phyloP scores from a whole-genome alignment of 2,329 filamentous ascomycete genomes.

The Berkeleyomyces rouxiae region DNA sequence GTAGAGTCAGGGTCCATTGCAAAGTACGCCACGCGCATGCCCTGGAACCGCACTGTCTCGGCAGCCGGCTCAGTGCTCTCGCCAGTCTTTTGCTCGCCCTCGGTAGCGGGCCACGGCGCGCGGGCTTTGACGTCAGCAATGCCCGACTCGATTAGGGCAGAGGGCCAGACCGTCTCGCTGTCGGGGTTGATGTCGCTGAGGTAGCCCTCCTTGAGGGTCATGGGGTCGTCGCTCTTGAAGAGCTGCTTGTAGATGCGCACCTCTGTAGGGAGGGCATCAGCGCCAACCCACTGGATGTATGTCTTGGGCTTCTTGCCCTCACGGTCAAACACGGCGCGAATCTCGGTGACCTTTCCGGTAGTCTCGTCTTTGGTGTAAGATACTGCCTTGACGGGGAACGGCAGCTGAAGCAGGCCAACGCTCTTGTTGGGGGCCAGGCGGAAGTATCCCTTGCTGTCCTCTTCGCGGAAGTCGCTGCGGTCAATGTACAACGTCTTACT shows the following conservation, averaged over 20 bases:
- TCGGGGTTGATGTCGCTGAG: slow-evolving; percentile 70
- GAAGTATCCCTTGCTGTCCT: slow-evolving; percentile 62
- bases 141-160: slow-evolving; percentile 69
- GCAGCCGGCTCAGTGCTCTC: slow-evolving; percentile 37
- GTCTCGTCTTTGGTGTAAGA: slow-evolving; percentile 51
- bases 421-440: slow-evolving; percentile 61
- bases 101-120: slow-evolving; percentile 69
- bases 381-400: slow-evolving; percentile 53
- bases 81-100: slow-evolving; percentile 44
- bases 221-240: slow-evolving; percentile 76
- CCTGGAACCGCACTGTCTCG: slow-evolving; percentile 78
- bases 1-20: slow-evolving; percentile 63
- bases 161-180: slow-evolving; percentile 60
- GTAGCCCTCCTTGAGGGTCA: slow-evolving; percentile 61
- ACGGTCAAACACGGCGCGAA: slow-evolving; percentile 48
- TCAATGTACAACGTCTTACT: slow-evolving; percentile 77
- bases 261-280: slow-evolving; percentile 51
- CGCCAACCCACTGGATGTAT: slow-evolving; percentile 74
- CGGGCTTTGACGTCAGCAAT: slow-evolving; percentile 58
- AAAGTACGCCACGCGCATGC: slow-evolving; percentile 76
- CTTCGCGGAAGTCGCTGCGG: slow-evolving; percentile 60
- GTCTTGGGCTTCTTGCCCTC: slow-evolving; percentile 61
- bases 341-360: slow-evolving; percentile 47
- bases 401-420: slow-evolving; percentile 57
- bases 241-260: slow-evolving; percentile 66